A percentile compares a stretch with the other conserved stretches of the same genome.
These are phyloP conservation scores for Carex myosuroides DNA, from an alignment of 176 grass and related monocot species.

Conservation along the genomic window DNA sequence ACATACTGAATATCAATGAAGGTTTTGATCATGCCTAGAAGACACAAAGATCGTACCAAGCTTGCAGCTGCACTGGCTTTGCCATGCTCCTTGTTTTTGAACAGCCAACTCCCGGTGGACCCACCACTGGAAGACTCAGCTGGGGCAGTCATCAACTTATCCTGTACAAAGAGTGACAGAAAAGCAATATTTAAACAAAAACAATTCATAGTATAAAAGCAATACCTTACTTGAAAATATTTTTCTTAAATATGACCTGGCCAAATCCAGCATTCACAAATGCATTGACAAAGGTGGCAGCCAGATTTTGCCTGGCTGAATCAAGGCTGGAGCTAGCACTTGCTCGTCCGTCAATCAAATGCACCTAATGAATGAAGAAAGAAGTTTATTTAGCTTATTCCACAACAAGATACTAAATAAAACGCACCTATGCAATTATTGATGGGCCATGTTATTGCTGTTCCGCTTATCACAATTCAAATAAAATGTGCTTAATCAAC, in stretches of 20 bases:
- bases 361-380: conserved; percentile 50
- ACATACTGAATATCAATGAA: conserved; percentile 9
- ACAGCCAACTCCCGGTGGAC: conserved; percentile 86
- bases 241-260: conserved; percentile 45
- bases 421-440: not conserved
- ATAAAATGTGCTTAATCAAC: not conserved
- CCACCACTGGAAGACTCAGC: conserved; percentile 75
- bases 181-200: conserved; percentile 14
- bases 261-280: conserved; percentile 99
- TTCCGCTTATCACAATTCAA: not conserved
- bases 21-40: not conserved
- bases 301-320: conserved; percentile 95
- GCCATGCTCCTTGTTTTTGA: conserved; percentile 98
- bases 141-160: conserved; percentile 85
- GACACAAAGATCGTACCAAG: conserved; percentile 43
- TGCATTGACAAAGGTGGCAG: conserved; percentile 97
- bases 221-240: not conserved
- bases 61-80: conserved; percentile 94
- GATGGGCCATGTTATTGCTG: not conserved
- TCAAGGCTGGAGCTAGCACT: conserved; percentile 91
- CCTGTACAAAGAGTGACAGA: conserved; percentile 43
- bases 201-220: not conserved
- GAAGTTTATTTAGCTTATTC: not conserved
- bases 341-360: conserved; percentile 86
- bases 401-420: not conserved